Percentiles rank a stretch among this genome's conserved stretches.
Evolutionary conservation across 192 early-diverging fungal genomes (phyloP).

Genomic region (Podila epicladia): DNA sequence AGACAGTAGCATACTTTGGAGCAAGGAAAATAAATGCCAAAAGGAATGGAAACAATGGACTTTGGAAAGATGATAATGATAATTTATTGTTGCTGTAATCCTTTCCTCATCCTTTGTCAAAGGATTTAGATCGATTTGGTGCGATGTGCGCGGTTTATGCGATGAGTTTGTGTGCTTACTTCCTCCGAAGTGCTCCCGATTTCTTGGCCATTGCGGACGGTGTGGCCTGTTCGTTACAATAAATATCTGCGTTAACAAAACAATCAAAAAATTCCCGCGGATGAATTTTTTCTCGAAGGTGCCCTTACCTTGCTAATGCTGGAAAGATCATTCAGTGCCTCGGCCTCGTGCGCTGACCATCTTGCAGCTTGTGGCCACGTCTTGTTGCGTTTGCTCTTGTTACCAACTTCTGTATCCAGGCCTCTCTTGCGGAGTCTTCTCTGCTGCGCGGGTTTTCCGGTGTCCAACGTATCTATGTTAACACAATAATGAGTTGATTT

Average conservation of each 20-base stretch:
- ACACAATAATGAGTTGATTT: too few species aligned
- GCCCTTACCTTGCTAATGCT: not conserved
- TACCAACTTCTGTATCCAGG: not conserved
- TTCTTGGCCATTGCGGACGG: not conserved
- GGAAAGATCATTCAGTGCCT: not conserved
- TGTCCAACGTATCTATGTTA: not conserved
- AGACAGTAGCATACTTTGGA: not conserved
- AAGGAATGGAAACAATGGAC: not conserved
- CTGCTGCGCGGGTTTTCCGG: not conserved
- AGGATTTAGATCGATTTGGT: too few species aligned
- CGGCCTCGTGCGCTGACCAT: not conserved
- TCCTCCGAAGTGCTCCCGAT: not conserved
- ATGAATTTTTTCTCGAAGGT: not conserved
- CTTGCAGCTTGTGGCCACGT: not conserved
- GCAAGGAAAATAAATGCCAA: not conserved
- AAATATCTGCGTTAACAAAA: too few species aligned
- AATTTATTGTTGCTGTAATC: too few species aligned
- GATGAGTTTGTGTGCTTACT: not conserved
- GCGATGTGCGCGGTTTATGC: too few species aligned
- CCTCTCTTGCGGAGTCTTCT: not conserved
- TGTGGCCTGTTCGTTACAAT: not conserved
- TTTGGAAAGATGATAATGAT: too few species aligned
- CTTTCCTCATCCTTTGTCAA: too few species aligned
- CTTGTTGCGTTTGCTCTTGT: not conserved
- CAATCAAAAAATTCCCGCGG: too few species aligned